Percentiles rank a stretch among this genome's conserved stretches.
phyloP scores from a whole-genome alignment of 169 alveolate species.

The Eimeria acervulina region DNA sequence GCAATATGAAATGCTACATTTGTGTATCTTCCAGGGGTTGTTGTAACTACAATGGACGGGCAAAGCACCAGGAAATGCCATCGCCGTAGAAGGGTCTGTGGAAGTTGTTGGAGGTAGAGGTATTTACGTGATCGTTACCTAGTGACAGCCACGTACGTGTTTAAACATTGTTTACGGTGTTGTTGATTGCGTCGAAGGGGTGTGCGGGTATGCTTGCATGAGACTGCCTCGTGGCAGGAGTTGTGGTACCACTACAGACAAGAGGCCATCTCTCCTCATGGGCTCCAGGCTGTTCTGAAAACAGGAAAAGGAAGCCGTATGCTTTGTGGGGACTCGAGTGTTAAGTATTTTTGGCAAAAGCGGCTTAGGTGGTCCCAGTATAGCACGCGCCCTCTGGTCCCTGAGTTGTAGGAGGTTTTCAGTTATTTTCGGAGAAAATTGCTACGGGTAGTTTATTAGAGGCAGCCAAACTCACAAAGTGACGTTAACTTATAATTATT shows the following conservation, averaged over 20 bases:
- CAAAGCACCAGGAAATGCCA: background rate
- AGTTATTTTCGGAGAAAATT: background rate
- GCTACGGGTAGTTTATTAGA: background rate
- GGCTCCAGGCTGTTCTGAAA: background rate
- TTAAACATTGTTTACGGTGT: background rate
- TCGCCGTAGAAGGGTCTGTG: background rate
- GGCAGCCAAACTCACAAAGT: background rate
- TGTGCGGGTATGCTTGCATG: background rate
- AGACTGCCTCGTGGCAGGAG: background rate
- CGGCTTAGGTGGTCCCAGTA: background rate
- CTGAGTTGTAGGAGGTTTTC: background rate
- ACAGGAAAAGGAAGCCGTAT: too few species aligned
- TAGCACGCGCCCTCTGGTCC: background rate
- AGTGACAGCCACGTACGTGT: background rate
- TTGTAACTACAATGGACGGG: background rate
- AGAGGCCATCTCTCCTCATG: background rate
- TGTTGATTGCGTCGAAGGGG: background rate
- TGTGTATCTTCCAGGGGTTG: background rate
- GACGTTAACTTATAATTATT: background rate
- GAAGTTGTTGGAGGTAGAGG: background rate
- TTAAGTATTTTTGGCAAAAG: background rate
- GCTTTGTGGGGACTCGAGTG: background rate
- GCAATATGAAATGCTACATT: background rate
- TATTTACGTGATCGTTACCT: background rate
- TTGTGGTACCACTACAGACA: background rate